Evolutionary conservation across 163 green algal genomes (phyloP), one percentile per base, ranked within the genome.

Genomic region (Botryococcus braunii): DNA sequence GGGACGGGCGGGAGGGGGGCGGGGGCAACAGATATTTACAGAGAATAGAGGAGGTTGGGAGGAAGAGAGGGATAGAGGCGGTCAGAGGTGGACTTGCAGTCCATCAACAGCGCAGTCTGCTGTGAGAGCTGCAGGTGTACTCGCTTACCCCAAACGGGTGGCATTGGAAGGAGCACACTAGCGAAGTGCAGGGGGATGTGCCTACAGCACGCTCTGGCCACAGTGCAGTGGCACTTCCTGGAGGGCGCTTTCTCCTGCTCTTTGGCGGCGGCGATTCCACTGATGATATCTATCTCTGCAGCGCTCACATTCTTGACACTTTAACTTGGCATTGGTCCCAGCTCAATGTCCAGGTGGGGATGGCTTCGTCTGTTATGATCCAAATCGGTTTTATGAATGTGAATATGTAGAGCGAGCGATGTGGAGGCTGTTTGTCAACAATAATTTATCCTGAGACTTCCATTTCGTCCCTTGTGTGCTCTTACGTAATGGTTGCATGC

Each of bases 111-210:
- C n/a, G n/a, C n/a, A n/a, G n/a, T n/a, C n/a, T n/a, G n/a, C n/a
- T n/a, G n/a, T n/a, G n/a, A 49, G 23, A 0, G 25, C 27, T 39
- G 61, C 68, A 82, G 76, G 73, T 83, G 62, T 83, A 83, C 65
- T 69, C 70, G 11, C 46, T 80, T 46, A 60, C 75, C 57, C 46
- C 72, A 0, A 69, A 77, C 27, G 70, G 58, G 21, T 80, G 66
- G 69, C 69, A 68, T 49, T 83, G 77, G 77, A 62, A 25, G 3
- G 77, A 83, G 72, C 77, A 79, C 65, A 78, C 71, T 3, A 39
- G 39, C 23, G 69, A 70, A 13, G 69, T 79, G 21, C 61, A 71
- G 27, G 74, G 74, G 5, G 74, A 76, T 5, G 40, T 39, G 23
- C 74, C 74, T 1, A 27, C 25, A 27, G 65, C 69, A 4, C 65